Conservation (phyloP, 306 rosid species). For the Ormosia emarginata region DNA sequence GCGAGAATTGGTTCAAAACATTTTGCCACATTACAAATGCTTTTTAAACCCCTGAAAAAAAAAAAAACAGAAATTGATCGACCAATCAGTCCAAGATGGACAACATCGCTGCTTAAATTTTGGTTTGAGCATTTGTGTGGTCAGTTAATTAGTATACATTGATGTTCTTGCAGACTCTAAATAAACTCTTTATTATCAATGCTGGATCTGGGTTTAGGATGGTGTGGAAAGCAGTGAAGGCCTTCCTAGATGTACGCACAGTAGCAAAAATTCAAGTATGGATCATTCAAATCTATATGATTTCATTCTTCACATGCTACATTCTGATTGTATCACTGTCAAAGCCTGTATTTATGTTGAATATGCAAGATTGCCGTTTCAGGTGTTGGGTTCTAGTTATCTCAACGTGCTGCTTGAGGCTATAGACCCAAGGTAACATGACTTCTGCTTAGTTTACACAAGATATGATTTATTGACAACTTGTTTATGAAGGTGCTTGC, state of each 20-base stretch:
- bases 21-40: too few species aligned
- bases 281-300: neutral
- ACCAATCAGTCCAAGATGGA: neutral
- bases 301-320: neutral
- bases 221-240: slow-evolving; percentile 77
- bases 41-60: too few species aligned
- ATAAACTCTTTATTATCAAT: slow-evolving; percentile 69
- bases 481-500: neutral
- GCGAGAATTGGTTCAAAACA: too few species aligned
- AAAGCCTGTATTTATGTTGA: neutral
- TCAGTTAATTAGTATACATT: neutral
- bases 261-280: slow-evolving; percentile 70
- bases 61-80: too few species aligned
- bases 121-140: neutral
- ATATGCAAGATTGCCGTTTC: slow-evolving; percentile 18
- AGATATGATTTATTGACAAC: neutral
- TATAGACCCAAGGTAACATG: slow-evolving; percentile 60
- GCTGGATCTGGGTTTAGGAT: slow-evolving; percentile 85
- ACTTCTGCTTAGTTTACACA: neutral
- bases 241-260: slow-evolving; percentile 76
- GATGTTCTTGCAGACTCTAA: slow-evolving; percentile 58
- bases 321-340: neutral
- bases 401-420: slow-evolving; percentile 41
- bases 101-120: neutral
- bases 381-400: slow-evolving; percentile 79